Evolutionary conservation across 176 grass and related monocot genomes (phyloP).

Genomic region (Zoysia japonica): DNA sequence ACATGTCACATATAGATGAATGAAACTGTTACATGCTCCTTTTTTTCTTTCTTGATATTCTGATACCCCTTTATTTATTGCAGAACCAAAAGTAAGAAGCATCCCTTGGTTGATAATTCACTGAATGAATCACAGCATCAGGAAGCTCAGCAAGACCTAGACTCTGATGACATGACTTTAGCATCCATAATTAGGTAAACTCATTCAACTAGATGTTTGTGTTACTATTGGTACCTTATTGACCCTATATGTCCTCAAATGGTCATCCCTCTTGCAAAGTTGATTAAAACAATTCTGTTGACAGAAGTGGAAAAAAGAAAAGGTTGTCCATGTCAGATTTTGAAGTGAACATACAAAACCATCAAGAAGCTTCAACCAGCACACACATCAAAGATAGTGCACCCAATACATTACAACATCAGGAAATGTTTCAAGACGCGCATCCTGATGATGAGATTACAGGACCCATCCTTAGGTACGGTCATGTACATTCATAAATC

Average conservation of each 20-base stretch:
- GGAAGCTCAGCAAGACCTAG: constrained; percentile 38
- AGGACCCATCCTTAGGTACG: constrained; percentile 62
- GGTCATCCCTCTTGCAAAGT: not conserved
- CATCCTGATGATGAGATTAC: constrained; percentile 60
- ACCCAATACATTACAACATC: constrained; percentile 27
- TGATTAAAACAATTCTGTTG: constrained; percentile 19
- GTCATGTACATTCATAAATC: constrained; percentile 25
- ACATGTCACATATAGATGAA: constrained; percentile 16
- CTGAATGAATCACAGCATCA: constrained; percentile 31
- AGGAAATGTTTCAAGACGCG: constrained; percentile 32
- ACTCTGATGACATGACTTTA: constrained; percentile 63
- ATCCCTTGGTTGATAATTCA: constrained; percentile 27
- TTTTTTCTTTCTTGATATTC: constrained; percentile 8
- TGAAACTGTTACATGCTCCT: constrained; percentile 5
- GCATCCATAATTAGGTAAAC: constrained; percentile 69
- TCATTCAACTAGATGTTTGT: constrained; percentile 28
- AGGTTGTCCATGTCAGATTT: constrained; percentile 4
- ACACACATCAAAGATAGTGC: constrained; percentile 5
- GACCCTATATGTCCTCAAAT: constrained; percentile 15
- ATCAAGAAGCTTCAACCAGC: constrained; percentile 17
- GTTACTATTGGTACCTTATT: not conserved
- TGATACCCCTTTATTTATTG: constrained; percentile 16
- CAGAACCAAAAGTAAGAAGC: constrained; percentile 51
- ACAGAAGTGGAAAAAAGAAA: constrained; percentile 34
- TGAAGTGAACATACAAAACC: constrained; percentile 13